Evolutionary conservation across 2,329 filamentous ascomycete species (phyloP).

Genomic region (Harringtonia lauricola): DNA sequence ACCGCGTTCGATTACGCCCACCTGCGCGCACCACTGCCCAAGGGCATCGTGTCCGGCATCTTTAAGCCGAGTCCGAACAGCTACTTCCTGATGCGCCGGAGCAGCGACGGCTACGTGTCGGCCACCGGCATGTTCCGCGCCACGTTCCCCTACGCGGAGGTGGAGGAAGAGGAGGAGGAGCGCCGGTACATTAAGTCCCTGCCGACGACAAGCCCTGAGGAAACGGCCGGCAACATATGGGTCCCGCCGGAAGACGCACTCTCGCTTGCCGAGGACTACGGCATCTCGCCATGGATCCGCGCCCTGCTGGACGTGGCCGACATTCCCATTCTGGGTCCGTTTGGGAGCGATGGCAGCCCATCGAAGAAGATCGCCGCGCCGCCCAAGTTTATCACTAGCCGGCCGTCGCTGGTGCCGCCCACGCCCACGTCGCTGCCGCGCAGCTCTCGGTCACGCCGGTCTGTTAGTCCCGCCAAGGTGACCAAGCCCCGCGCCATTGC

Average conservation of each 20-base stretch:
- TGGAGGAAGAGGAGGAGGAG: slow-evolving; percentile 62
- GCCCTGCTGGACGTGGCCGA: slow-evolving; percentile 85
- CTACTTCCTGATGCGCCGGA: slow-evolving; percentile 93
- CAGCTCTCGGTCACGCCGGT: slow-evolving; percentile 40
- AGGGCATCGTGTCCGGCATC: slow-evolving; percentile 84
- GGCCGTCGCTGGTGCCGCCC: slow-evolving; percentile 33
- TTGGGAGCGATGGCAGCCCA: slow-evolving; percentile 42
- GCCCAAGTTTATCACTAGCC: slow-evolving; percentile 52
- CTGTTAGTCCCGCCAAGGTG: slow-evolving; percentile 44
- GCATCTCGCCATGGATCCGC: slow-evolving; percentile 75
- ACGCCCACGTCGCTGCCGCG: slow-evolving; percentile 34
- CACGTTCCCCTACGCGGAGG: slow-evolving; percentile 68
- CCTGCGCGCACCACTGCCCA: slow-evolving; percentile 81
- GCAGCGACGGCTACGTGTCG: slow-evolving; percentile 73
- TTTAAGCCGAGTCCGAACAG: slow-evolving; percentile 83
- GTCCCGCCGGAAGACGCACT: slow-evolving; percentile 77
- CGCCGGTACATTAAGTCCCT: slow-evolving; percentile 78
- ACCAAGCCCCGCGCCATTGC: slow-evolving; percentile 31
- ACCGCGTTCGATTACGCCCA: slow-evolving; percentile 94
- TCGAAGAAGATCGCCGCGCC: slow-evolving; percentile 71
- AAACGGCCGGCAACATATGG: slow-evolving; percentile 96
- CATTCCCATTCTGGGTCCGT: slow-evolving; percentile 41
- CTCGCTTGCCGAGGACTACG: slow-evolving; percentile 74
- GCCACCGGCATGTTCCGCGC: slow-evolving; percentile 91
- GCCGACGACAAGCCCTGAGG: slow-evolving; percentile 70